Evolutionary conservation across 2,329 filamentous ascomycete genomes (phyloP), one percentile per base, ranked within the genome.

Genomic region (Tricladium varicosporioides): DNA sequence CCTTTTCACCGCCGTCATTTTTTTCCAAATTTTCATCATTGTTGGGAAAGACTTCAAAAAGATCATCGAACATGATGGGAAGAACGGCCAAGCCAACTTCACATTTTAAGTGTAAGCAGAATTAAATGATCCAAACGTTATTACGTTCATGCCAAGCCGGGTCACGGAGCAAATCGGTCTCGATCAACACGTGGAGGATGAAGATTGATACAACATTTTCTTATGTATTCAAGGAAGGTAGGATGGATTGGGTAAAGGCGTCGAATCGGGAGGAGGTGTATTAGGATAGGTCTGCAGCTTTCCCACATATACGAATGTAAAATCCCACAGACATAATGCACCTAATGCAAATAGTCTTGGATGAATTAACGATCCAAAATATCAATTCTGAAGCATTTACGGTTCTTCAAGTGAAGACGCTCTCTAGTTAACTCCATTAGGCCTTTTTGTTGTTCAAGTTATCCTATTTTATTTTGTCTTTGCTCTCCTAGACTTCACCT

Each of bases 1-100:
- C 4, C 51, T 83, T 33, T 75, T 85, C 53, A 68, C 70, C 2
- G 69, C 78, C 8, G 61, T 85, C 19, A 18, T 89, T 5, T 65
- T 80, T 2, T 76, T 78, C 10, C 77, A 89, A 72, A 60, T 79
- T 32, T 67, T 82, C 49, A 64, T 83, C n/a, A 69, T 80, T 51
- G 72, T 77, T 62, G 75, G 76, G 10, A 56, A 57, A 33, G 61
- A 67, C 15, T 42, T 53, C 13, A 51, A 56, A 31, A 62, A 60
- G 54, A 42, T 60, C 33, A 36, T 48, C 11, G 49, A 51, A 9
- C 31, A 36, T 36, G 27, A 19, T 36, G 51, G 43, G 1, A 48
- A 47, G 22, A 32, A 47, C n/a, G 43, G 51, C 36, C 36, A 40
- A 13, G 36, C 36, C n/a, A 13, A 11, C 36, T n/a, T 40, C 36